Percentiles rank a stretch among this genome's conserved stretches.
Conservation (phyloP, 202 grass and related monocot species). For the Panicum virgatum region DNA sequence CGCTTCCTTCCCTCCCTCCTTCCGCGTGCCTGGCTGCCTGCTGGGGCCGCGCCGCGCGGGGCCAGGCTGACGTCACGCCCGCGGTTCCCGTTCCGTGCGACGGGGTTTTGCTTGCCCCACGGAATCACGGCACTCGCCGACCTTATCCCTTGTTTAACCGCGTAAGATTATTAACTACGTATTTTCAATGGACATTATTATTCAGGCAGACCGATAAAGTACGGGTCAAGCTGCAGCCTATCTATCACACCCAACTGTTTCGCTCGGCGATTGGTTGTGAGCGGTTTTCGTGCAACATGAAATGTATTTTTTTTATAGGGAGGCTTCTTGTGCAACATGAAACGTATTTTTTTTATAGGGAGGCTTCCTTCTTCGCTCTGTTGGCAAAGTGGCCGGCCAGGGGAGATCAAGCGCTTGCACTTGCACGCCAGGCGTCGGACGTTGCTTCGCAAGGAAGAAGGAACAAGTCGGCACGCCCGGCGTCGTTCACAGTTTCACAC, state of each 20-base stretch:
- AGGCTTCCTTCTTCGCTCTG: too few species aligned
- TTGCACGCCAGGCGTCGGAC: neutral
- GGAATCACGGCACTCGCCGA: neutral
- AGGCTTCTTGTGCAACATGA: slow-evolving; percentile 18
- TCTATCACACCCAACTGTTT: neutral
- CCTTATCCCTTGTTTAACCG: neutral
- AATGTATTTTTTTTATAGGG: neutral
- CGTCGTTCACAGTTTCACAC: too few species aligned
- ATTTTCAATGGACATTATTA: neutral
- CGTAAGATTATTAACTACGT: neutral
- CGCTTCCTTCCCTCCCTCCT: neutral
- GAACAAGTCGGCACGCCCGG: neutral
- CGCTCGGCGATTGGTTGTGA: neutral
- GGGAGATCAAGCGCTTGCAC: too few species aligned
- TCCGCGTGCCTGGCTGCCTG: too few species aligned
- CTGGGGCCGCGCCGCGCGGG: neutral
- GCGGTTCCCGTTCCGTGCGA: slow-evolving; percentile 26
- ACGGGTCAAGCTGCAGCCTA: neutral
- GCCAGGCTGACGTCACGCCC: neutral
- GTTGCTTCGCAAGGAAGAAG: slow-evolving; percentile 35
- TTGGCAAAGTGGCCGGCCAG: too few species aligned
- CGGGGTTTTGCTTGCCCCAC: slow-evolving; percentile 26
- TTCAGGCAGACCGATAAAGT: neutral
- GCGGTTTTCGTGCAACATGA: neutral
- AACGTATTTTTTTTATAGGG: neutral